These are phyloP conservation scores for Beauveria sp. DNA, from an alignment of 2,329 filamentous ascomycete species.

Conservation along the genomic window DNA sequence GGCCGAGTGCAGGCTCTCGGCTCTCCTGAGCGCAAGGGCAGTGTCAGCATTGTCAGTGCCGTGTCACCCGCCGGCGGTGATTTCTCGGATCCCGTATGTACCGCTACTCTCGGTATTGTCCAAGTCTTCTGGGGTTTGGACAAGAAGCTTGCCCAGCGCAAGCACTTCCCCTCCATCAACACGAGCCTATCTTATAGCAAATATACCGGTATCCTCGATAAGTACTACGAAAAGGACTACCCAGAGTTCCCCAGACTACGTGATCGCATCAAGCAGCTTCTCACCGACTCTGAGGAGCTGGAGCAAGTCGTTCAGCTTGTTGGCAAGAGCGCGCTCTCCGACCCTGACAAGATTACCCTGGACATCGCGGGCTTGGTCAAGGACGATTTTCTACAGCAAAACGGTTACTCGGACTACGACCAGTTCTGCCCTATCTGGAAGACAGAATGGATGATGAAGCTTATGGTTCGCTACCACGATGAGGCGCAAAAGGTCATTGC, in stretches of 20 bases:
- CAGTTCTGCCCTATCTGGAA: slow-evolving; percentile 99
- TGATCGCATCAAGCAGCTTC: slow-evolving; percentile 86
- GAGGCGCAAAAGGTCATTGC: slow-evolving; percentile 92
- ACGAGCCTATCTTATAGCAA: slow-evolving; percentile 93
- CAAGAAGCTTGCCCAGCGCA: slow-evolving; percentile 98
- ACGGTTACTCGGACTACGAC: slow-evolving; percentile 98
- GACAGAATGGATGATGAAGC: slow-evolving; percentile 99
- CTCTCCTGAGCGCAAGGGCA: slow-evolving; percentile 79
- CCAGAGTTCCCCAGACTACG: slow-evolving; percentile 90
- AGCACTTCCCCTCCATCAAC: slow-evolving; percentile 99
- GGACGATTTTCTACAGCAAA: slow-evolving; percentile 98
- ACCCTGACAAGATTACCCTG: slow-evolving; percentile 96
- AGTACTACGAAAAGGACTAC: slow-evolving; percentile 87
- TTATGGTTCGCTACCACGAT: slow-evolving; percentile 96
- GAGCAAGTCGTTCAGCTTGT: slow-evolving; percentile 98
- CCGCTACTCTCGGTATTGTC: slow-evolving; percentile 88
- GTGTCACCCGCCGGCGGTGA: slow-evolving; percentile 97
- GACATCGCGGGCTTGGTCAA: slow-evolving; percentile 88
- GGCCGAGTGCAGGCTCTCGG: slow-evolving; percentile 80
- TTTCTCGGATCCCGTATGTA: slow-evolving; percentile 97
- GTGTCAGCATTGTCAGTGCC: slow-evolving; percentile 94
- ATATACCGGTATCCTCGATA: slow-evolving; percentile 82
- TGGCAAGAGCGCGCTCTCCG: slow-evolving; percentile 91
- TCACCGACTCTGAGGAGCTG: slow-evolving; percentile 92
- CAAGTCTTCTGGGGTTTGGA: slow-evolving; percentile 99